Percentiles rank a stretch among this genome's conserved stretches.
These are phyloP conservation scores for Globisporangium sylvaticum DNA, from an alignment of 352 stramenopile genomes.

Conservation along the genomic window DNA sequence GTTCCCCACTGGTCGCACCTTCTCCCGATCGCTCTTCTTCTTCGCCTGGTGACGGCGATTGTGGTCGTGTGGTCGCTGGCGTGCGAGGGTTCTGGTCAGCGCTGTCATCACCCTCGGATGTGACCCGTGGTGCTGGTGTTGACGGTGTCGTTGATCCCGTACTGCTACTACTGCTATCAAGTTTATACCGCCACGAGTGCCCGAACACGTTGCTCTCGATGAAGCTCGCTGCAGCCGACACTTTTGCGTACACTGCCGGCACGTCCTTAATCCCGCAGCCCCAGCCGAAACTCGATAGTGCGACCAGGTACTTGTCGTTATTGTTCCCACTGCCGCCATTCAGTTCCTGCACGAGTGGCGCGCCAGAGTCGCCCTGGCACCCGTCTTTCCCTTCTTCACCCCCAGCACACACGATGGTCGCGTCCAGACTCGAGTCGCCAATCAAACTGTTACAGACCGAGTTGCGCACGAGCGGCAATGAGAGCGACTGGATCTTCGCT, in stretches of 20 bases:
- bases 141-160: background rate
- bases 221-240: slow-evolving; percentile 23
- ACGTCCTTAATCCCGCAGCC: slow-evolving; percentile 28
- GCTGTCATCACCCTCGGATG: background rate
- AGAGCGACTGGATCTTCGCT: slow-evolving; percentile 15
- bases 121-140: background rate
- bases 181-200: slow-evolving; percentile 23
- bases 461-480: slow-evolving; percentile 24
- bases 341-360: slow-evolving; percentile 21
- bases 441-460: slow-evolving; percentile 17
- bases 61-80: background rate
- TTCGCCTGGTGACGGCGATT: background rate
- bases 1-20: background rate
- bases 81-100: background rate
- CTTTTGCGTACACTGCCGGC: slow-evolving; percentile 32
- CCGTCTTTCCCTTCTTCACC: slow-evolving; percentile 31
- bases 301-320: slow-evolving; percentile 18
- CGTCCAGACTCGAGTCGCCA: slow-evolving; percentile 17
- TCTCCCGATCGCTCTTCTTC: slow-evolving; percentile 6
- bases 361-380: slow-evolving; percentile 39
- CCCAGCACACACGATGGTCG: slow-evolving; percentile 35
- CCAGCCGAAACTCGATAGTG: slow-evolving; percentile 30
- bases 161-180: background rate
- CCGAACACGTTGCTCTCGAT: slow-evolving; percentile 23
- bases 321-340: background rate